Percentiles rank a stretch among this genome's conserved stretches.
Conservation (phyloP, 2,329 filamentous ascomycete species). For the Aulographum hederae region DNA sequence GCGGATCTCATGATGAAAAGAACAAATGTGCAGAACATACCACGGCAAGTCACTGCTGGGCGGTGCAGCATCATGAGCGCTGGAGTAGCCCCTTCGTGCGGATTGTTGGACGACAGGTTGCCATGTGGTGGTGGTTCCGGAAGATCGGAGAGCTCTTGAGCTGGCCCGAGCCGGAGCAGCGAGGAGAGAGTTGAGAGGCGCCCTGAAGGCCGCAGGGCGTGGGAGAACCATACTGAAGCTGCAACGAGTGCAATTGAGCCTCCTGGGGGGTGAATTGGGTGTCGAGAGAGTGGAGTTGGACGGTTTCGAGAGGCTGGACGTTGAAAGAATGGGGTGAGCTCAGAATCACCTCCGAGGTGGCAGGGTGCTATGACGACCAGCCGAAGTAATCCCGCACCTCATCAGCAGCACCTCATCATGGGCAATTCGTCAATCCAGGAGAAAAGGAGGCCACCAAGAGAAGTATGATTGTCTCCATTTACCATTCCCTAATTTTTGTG, state of each 20-base stretch:
- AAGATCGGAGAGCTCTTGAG: slow-evolving; percentile 7
- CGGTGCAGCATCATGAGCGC: slow-evolving; percentile 12
- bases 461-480: too few relatives aligned
- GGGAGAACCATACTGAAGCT: slow-evolving; percentile 22
- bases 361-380: too few relatives aligned
- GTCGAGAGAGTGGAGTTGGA: not conserved
- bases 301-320: not conserved
- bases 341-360: too few relatives aligned
- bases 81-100: slow-evolving; percentile 16
- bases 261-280: not conserved
- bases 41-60: slow-evolving; percentile 21
- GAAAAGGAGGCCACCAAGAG: too few relatives aligned
- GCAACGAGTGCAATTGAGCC: slow-evolving; percentile 15
- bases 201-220: slow-evolving; percentile 17
- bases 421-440: too few relatives aligned
- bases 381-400: too few relatives aligned
- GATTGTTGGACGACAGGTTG: not conserved
- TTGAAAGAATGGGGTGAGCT: too few relatives aligned
- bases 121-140: not conserved
- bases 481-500: too few relatives aligned
- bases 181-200: too few relatives aligned
- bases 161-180: too few relatives aligned
- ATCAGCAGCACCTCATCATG: too few relatives aligned
- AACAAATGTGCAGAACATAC: slow-evolving; percentile 10
- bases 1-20: too few relatives aligned